Percentiles rank a stretch among this genome's conserved stretches.
phyloP scores from a whole-genome alignment of 2,329 filamentous ascomycete species.

The Penicillium sp. region DNA sequence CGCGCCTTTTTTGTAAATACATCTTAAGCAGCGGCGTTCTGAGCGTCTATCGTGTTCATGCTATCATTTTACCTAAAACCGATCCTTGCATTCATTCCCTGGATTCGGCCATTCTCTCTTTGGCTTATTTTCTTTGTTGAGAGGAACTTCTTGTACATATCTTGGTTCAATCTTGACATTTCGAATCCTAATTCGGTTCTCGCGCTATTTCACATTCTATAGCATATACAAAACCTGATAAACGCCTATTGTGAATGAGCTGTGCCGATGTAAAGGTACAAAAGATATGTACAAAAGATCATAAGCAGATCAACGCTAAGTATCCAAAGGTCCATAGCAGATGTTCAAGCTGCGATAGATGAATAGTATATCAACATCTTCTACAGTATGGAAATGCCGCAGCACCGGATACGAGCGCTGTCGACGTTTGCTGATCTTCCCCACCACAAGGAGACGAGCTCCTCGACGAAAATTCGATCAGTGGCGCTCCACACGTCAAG shows the following conservation, averaged over 20 bases:
- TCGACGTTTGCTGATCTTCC: conserved; percentile 40
- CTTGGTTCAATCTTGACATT: too few species aligned
- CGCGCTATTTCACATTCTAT: too few species aligned
- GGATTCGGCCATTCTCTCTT: conserved; percentile 1
- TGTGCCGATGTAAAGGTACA: too few species aligned
- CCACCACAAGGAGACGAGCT: conserved; percentile 45
- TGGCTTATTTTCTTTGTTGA: conserved; percentile 17
- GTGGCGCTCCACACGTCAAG: conserved; percentile 46
- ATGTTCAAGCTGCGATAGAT: too few species aligned
- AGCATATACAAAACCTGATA: too few species aligned
- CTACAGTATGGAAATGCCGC: conserved; percentile 44
- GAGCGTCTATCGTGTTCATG: conserved; percentile 5
- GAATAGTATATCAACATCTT: conserved; percentile 4
- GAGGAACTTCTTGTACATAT: conserved; percentile 16
- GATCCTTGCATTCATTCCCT: conserved; percentile 5
- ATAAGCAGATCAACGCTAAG: too few species aligned
- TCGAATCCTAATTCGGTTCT: too few species aligned
- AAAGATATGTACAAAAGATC: too few species aligned
- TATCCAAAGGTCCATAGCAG: too few species aligned
- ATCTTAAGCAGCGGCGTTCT: conserved; percentile 9
- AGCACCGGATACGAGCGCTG: conserved; percentile 43
- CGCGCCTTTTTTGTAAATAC: conserved; percentile 3
- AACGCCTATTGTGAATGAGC: too few species aligned
- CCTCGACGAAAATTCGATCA: conserved; percentile 43
- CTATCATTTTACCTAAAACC: conserved; percentile 2